Evolutionary conservation across 192 early-diverging fungal species (phyloP).

Genomic region (Cladochytrium replicatum): DNA sequence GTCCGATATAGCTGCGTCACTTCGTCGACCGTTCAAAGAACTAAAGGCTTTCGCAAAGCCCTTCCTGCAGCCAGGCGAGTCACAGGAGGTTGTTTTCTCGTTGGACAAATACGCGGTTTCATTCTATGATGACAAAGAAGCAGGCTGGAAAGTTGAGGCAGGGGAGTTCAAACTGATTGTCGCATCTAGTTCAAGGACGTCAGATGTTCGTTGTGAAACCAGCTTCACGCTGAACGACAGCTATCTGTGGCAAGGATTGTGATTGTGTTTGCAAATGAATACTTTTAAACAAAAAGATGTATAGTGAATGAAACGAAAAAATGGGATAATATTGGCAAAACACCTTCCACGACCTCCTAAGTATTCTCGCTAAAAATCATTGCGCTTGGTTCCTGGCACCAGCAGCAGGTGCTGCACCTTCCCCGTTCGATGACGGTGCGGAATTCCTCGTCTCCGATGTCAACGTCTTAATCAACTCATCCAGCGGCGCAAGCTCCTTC

Average conservation of each 20-base stretch:
- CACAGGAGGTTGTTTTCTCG: background rate
- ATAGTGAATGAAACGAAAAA: no score
- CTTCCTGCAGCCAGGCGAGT: background rate
- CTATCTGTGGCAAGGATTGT: no score
- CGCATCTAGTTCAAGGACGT: constrained; percentile 4
- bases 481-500: constrained; percentile 45
- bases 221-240: no score
- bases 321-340: no score
- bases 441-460: constrained; percentile 13
- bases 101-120: constrained; percentile 1
- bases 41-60: background rate
- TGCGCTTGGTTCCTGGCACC: no score
- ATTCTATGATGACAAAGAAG: constrained; percentile 9
- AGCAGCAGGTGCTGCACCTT: no score
- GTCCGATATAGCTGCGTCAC: background rate
- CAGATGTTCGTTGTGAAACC: no score
- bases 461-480: constrained; percentile 32
- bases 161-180: constrained; percentile 15
- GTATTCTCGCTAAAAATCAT: no score
- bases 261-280: no score
- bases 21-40: background rate
- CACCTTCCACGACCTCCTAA: no score
- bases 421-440: no score
- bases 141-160: constrained; percentile 10
- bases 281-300: no score